These are phyloP conservation scores for Colletotrichum sp. DNA, from an alignment of 2,329 filamentous ascomycete genomes.

Conservation along the genomic window DNA sequence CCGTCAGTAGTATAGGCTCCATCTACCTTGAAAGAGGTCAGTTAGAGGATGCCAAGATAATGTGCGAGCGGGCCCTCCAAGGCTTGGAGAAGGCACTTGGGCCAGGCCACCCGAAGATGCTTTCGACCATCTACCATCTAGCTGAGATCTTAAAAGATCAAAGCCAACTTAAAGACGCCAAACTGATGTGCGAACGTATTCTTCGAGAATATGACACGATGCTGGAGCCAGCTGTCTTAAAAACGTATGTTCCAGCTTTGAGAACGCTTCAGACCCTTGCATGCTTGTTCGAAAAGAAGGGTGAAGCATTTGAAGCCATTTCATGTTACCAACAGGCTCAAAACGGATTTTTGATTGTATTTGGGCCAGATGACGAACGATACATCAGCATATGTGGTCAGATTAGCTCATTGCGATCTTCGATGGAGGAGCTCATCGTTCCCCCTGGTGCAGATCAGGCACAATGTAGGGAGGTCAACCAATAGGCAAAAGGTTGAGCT, in stretches of 20 bases:
- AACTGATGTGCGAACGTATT: not conserved
- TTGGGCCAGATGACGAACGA: not conserved
- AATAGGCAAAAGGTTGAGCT: not conserved
- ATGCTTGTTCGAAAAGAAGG: not conserved
- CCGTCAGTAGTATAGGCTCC: accelerated
- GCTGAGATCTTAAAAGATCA: not conserved
- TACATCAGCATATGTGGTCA: not conserved
- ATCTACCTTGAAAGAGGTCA: not conserved
- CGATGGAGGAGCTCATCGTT: not conserved
- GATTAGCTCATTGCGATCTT: not conserved
- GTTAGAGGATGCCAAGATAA: not conserved
- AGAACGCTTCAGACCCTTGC: not conserved
- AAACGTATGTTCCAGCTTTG: not conserved
- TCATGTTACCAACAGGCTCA: not conserved
- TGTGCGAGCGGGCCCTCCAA: not conserved
- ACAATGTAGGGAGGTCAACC: not conserved
- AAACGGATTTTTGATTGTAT: not conserved
- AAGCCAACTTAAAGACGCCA: not conserved
- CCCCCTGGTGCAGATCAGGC: not conserved
- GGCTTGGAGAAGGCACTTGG: not conserved
- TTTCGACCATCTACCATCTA: accelerated
- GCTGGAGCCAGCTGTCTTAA: not conserved
- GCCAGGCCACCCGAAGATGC: not conserved
- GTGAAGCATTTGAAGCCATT: not conserved
- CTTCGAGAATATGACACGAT: not conserved